A percentile compares a stretch with the other conserved stretches of the same genome.
phyloP scores from a whole-genome alignment of 148 eudicot genomes.

The Gaultheria prostrata region DNA sequence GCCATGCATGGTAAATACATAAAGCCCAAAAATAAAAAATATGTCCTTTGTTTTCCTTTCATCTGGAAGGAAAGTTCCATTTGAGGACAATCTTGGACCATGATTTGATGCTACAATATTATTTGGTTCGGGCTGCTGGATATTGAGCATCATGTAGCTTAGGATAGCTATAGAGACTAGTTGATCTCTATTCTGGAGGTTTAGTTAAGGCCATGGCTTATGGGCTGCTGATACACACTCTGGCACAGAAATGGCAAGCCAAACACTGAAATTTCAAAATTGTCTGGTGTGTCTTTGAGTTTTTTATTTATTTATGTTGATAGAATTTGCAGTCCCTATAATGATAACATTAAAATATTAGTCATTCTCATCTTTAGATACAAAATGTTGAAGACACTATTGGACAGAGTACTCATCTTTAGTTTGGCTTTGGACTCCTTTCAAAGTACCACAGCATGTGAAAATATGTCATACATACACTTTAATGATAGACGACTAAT shows the following conservation, averaged over 20 bases:
- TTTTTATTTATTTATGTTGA: background rate
- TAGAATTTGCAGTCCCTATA: background rate
- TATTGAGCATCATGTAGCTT: background rate
- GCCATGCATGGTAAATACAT: background rate
- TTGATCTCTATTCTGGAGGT: background rate
- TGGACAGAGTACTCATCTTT: background rate
- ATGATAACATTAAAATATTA: background rate
- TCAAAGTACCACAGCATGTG: background rate
- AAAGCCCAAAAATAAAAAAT: background rate
- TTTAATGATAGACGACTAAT: background rate
- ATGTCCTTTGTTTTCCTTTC: background rate
- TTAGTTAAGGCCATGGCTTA: constrained; percentile 1
- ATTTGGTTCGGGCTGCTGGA: background rate
- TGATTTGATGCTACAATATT: background rate
- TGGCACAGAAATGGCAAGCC: background rate
- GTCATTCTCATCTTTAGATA: background rate
- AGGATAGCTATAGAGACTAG: background rate
- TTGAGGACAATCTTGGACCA: background rate
- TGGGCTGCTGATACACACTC: background rate
- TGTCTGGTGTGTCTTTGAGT: background rate
- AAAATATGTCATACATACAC: background rate
- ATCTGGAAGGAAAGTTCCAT: background rate
- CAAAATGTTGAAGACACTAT: background rate
- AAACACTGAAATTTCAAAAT: background rate
- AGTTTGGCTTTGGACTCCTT: background rate